Evolutionary conservation across 352 stramenopile genomes (phyloP), one percentile per base, ranked within the genome.

Genomic region (Globisporangium spiculum): DNA sequence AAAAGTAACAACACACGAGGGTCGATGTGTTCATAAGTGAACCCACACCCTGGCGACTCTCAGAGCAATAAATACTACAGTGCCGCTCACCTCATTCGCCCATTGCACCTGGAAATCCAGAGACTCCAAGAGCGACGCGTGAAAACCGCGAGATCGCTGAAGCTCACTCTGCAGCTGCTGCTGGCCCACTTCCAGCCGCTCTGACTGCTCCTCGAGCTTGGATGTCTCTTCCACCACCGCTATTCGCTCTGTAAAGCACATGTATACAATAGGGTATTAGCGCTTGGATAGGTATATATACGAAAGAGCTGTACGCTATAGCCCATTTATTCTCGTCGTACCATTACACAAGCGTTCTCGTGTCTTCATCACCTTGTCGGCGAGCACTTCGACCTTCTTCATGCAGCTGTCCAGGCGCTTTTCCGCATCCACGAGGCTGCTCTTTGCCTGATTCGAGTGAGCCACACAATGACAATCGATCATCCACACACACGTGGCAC

Each of bases 21-120:
- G 22, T 14, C 0, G 10, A 52, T 57, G 14, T 30, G 14, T 30
- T 50, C 2, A 52, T 61, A 24, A 32, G 27, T 32, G 27, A 32
- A 32, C 27, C 27, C 27, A 32, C 27, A 32, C 27, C 3, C 27
- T 32, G 27, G 4, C 27, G 27, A 32, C 27, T 32, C 7, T 32
- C 27, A 32, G 27, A 32, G 27, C 27, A 32, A 32, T 32, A 32
- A 32, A 32, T 32, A 32, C 27, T 32, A 32, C 3, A 32, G 4
- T 32, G 27, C 27, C 27, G 27, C 64, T 22, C 65, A 90, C 84
- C 71, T 89, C 76, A 50, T 84, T 73, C 5, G 74, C 79, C 81
- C 82, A 90, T 38, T 87, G 67, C 27, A 90, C 62, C 55, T 93
- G 82, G n/a, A 88, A 78, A 66, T 92, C 86, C 14, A 93, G 67